Evolutionary conservation across 148 eudicot genomes (phyloP).

Genomic region (Selenicereus undatus): DNA sequence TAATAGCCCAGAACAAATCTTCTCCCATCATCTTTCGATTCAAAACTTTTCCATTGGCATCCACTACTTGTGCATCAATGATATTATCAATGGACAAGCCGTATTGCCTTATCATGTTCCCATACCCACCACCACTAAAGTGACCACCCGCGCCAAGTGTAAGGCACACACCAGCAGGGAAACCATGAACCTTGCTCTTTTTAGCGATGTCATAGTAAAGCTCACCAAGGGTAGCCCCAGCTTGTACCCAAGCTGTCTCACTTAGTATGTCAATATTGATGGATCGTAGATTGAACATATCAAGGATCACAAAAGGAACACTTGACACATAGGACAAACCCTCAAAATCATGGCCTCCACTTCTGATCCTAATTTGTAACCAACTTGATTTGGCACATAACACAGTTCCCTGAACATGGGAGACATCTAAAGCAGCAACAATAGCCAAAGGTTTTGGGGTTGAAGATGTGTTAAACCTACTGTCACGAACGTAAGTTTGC

Average conservation of each 20-base stretch:
- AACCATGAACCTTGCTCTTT: constrained; percentile 27
- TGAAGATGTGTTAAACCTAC: constrained; percentile 30
- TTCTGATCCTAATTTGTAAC: constrained; percentile 27
- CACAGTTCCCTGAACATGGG: constrained; percentile 35
- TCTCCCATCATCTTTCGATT: constrained; percentile 30
- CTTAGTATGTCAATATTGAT: constrained; percentile 21
- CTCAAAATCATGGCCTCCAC: constrained; percentile 41
- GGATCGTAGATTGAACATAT: constrained; percentile 33
- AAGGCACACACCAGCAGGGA: constrained; percentile 33
- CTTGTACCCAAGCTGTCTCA: constrained; percentile 27
- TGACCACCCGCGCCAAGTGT: constrained; percentile 35
- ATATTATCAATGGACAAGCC: constrained; percentile 36
- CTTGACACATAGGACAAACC: constrained; percentile 32
- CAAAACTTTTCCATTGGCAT: constrained; percentile 26
- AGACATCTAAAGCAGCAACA: constrained; percentile 27
- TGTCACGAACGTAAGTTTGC: constrained; percentile 24
- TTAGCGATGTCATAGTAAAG: constrained; percentile 28
- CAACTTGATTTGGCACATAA: constrained; percentile 25
- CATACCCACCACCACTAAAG: constrained; percentile 37
- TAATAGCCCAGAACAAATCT: constrained; percentile 39
- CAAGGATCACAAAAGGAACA: constrained; percentile 27
- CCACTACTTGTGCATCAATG: constrained; percentile 34
- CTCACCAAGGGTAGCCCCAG: constrained; percentile 37
- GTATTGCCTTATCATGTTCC: constrained; percentile 29
- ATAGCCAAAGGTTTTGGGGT: constrained; percentile 39